Evolutionary conservation across 768 basidiomycete genomes (phyloP).

Genomic region (Kwoniella dendrophila): DNA sequence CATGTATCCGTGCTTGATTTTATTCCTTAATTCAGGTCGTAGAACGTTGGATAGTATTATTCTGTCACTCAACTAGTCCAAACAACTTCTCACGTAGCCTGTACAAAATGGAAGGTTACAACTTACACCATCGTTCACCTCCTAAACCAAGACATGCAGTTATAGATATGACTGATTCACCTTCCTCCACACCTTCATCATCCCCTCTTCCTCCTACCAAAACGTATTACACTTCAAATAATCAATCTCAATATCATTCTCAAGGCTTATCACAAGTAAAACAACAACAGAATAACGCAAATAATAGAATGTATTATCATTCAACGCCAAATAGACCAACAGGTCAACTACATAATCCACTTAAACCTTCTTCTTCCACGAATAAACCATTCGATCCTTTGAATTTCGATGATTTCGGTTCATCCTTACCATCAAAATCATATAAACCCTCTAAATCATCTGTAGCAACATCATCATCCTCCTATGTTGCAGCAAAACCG

Average conservation of each 20-base stretch:
- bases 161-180: conserved; percentile 21
- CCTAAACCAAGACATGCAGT: conserved; percentile 11
- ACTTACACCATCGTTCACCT: conserved; percentile 10
- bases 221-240: background rate
- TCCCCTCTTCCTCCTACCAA: conserved; percentile 9
- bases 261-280: no score
- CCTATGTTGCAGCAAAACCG: background rate
- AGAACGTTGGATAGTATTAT: no score
- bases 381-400: conserved; percentile 12
- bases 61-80: background rate
- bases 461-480: background rate
- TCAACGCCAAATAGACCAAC: background rate
- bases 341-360: background rate
- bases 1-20: background rate
- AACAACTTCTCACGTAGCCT: background rate
- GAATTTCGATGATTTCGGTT: conserved; percentile 18
- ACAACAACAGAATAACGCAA: no score
- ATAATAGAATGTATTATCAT: background rate
- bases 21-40: no score
- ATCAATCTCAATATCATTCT: background rate
- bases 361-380: conserved; percentile 3
- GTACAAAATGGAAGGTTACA: conserved; percentile 15
- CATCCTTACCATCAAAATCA: conserved; percentile 12
- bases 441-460: conserved; percentile 1
- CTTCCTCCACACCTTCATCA: conserved; percentile 18